Evolutionary conservation across 2,329 filamentous ascomycete species (phyloP).

Genomic region (Ploettnerulaceae sp.): DNA sequence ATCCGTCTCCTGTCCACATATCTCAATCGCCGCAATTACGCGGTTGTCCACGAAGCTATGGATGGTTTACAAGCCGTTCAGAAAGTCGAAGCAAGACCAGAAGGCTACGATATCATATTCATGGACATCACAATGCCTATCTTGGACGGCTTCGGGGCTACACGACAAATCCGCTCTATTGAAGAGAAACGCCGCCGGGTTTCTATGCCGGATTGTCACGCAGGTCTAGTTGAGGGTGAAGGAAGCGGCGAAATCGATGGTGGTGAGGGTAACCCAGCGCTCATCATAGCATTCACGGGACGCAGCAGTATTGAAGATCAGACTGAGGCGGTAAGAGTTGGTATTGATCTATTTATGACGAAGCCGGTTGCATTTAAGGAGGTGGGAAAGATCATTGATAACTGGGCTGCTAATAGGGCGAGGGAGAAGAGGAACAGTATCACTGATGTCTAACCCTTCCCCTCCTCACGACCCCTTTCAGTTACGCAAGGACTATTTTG

Average conservation of each 20-base stretch:
- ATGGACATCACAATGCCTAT: slow-evolving; percentile 53
- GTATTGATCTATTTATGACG: slow-evolving; percentile 38
- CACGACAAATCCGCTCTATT: slow-evolving; percentile 44
- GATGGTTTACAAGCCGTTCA: slow-evolving; percentile 47
- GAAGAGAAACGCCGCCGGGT: slow-evolving; percentile 35
- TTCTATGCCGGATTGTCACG: neutral
- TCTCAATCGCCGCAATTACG: slow-evolving; percentile 35
- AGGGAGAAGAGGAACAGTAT: too few relatives aligned
- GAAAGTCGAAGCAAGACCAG: slow-evolving; percentile 35
- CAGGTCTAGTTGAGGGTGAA: slow-evolving; percentile 9
- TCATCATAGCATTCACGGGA: slow-evolving; percentile 39
- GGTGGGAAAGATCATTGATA: slow-evolving; percentile 36
- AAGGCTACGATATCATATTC: slow-evolving; percentile 41
- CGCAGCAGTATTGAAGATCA: slow-evolving; percentile 35
- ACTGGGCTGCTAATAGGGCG: slow-evolving; percentile 34
- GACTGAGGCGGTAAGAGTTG: slow-evolving; percentile 33
- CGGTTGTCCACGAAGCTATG: slow-evolving; percentile 39
- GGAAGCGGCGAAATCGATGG: slow-evolving; percentile 21
- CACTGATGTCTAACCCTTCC: too few relatives aligned
- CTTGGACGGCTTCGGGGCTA: slow-evolving; percentile 47
- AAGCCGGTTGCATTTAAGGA: slow-evolving; percentile 40
- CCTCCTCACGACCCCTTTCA: too few relatives aligned
- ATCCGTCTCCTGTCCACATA: slow-evolving; percentile 37
- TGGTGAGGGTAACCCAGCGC: slow-evolving; percentile 26
- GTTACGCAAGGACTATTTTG: too few relatives aligned